Conservation (phyloP, 192 early-diverging fungal species). For the Allomyces macrogynus region DNA sequence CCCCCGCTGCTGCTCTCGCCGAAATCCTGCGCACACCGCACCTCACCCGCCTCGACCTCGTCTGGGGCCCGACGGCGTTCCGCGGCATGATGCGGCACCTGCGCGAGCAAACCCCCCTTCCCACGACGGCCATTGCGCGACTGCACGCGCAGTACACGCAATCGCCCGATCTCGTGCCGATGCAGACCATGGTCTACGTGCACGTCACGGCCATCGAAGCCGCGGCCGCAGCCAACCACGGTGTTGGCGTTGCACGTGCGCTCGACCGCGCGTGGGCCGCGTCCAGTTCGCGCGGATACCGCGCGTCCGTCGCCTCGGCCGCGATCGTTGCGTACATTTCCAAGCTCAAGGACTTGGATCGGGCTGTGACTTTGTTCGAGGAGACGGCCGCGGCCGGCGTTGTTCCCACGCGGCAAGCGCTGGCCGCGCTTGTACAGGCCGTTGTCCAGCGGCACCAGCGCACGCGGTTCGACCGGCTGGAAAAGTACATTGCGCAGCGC, state of each 20-base stretch:
- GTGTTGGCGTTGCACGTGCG: background rate
- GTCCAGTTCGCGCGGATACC: background rate
- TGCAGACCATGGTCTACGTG: background rate
- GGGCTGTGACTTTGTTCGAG: background rate
- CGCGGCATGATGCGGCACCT: background rate
- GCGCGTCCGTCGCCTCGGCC: no score
- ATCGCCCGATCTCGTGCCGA: background rate
- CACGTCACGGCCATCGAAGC: background rate
- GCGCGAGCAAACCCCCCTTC: background rate
- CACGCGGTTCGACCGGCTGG: no score
- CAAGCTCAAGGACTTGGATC: background rate
- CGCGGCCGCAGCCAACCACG: background rate
- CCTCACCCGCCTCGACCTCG: background rate
- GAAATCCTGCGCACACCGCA: background rate
- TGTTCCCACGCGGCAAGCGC: background rate
- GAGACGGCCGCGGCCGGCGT: background rate
- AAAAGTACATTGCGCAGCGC: no score
- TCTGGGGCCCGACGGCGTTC: background rate
- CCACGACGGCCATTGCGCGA: background rate
- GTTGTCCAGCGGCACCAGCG: background rate
- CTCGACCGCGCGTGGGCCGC: background rate
- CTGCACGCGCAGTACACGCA: background rate
- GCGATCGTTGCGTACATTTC: no score
- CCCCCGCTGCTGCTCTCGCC: background rate
- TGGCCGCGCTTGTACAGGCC: background rate